phyloP scores from a whole-genome alignment of 176 grass and related monocot species.

The Carex myosuroides region DNA sequence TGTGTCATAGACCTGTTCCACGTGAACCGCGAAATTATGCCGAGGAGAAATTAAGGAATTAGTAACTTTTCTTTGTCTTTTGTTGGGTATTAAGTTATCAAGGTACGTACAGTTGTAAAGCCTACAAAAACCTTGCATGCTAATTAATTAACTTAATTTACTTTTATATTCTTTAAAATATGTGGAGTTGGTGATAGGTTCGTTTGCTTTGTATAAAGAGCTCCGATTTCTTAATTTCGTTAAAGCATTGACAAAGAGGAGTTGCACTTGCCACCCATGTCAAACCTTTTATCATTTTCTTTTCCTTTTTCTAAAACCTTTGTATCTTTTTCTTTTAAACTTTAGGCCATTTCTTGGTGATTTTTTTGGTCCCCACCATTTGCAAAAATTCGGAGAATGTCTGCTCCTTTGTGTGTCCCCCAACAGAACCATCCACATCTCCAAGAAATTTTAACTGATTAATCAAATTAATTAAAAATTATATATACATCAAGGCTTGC shows the following conservation, averaged over 20 bases:
- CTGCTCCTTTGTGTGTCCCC: conserved; percentile 14
- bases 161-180: not conserved
- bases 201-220: conserved; percentile 19
- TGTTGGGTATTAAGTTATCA: not conserved
- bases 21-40: not conserved
- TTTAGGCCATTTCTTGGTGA: conserved; percentile 23
- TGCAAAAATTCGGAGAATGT: conserved; percentile 31
- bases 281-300: conserved; percentile 32
- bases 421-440: not conserved
- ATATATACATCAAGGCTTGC: not conserved
- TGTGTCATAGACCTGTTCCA: not conserved
- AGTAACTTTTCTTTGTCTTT: not conserved
- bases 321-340: not conserved
- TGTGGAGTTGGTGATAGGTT: not conserved
- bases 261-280: conserved; percentile 6
- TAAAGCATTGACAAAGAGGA: conserved; percentile 26
- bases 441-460: not conserved
- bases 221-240: not conserved
- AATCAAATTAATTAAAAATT: not conserved
- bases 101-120: not conserved
- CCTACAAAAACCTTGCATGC: not conserved
- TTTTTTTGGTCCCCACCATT: conserved; percentile 16
- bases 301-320: not conserved
- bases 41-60: not conserved
- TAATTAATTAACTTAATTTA: not conserved